Base-by-base conservation (phyloP, 176 grass and related monocot species). In the Eleusine indica region DNA sequence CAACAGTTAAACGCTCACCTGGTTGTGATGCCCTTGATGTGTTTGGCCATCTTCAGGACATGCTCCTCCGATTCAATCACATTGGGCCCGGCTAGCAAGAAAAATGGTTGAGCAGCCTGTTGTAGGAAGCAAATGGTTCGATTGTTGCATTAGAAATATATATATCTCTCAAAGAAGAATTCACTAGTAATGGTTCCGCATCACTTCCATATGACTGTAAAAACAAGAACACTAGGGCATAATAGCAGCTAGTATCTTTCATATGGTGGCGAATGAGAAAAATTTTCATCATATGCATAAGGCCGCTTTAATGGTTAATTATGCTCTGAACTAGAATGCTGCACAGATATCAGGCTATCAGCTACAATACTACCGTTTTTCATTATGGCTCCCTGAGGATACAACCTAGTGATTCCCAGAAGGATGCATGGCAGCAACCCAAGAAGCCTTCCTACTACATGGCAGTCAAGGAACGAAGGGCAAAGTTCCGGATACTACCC, bases 11-110 rank as follows among this genome's bases (percentile, higher is more conserved):
- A 67, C 86, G 66, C 89, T 91, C 80, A 93, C 95, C 89, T 95
- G 39, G 87, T 86, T 75, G 95, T 84, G 19, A 95, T 73, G 60
- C 66, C 32, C 78, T 95, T 98, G 22, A 98, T 84, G 90, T 95
- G 88, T 32, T 86, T 91, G 30, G 92, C 95, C 92, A 98, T 94
- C 87, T 90, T 91, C 39, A 98, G 80, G 73, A 86, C 83, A 75
- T 98, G 95, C 71, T 98, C 87, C 83, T 98, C 95, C 2, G 90
- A 98, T 88, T 98, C 92, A 25, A 98, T 98, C 16, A 98, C 92
- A 80, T 98, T 98, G 30, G 95, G 92, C 28, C 95, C 95, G 1
- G 89, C 92, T 11, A 98, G 25, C 86, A 98, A 84, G 82, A 98
- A 98, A 82, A 98, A 98, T 6, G 95, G 95, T 57, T 98, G 85